Evolutionary conservation across 2,329 filamentous ascomycete species (phyloP).

Genomic region (Diaporthe sp.): DNA sequence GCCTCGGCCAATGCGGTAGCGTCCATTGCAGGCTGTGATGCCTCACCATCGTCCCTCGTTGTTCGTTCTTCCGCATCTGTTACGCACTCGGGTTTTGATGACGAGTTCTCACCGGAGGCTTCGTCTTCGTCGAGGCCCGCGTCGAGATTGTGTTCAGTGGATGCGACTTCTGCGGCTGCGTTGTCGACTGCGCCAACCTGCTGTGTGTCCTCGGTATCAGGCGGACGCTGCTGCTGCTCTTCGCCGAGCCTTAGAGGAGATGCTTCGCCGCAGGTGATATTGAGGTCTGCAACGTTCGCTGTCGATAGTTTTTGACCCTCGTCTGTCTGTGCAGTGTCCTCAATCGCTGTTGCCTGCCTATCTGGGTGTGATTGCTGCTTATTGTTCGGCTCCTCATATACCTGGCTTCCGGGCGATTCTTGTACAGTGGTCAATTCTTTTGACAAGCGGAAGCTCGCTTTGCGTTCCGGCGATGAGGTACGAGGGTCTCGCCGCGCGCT

Average conservation of each 20-base stretch:
- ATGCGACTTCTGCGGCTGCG: background rate
- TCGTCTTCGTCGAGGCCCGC: background rate
- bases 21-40: background rate
- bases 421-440: background rate
- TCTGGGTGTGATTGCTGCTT: background rate
- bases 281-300: background rate
- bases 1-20: too few species aligned
- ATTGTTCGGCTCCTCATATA: background rate
- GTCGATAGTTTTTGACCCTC: background rate
- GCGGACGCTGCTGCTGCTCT: background rate
- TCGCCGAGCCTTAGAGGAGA: fast-evolving
- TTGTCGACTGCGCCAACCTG: background rate
- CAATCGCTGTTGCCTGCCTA: background rate
- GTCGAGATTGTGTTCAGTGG: background rate
- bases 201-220: background rate
- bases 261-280: background rate
- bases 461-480: background rate
- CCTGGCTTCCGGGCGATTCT: background rate
- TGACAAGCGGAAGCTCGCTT: background rate
- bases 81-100: background rate
- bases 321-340: background rate
- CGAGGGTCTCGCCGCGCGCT: background rate
- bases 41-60: background rate
- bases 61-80: background rate
- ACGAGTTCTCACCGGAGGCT: background rate